A percentile compares a stretch with the other conserved stretches of the same genome.
These are phyloP conservation scores for Nissolia schottii DNA, from an alignment of 306 rosid species.

Conservation along the genomic window DNA sequence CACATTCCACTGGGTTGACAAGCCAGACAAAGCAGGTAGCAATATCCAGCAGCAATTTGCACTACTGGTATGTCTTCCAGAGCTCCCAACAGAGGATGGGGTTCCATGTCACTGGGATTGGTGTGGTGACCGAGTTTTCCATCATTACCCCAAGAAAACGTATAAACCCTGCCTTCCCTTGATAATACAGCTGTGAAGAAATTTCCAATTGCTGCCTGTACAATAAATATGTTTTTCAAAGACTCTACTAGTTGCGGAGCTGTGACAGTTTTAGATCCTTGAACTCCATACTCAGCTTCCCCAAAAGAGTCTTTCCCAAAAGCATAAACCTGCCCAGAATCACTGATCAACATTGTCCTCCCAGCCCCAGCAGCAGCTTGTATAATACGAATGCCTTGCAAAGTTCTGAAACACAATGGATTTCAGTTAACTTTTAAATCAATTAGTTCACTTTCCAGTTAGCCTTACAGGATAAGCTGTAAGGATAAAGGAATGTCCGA, in stretches of 20 bases:
- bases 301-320: constrained; percentile 90
- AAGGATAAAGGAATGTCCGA: constrained; percentile 17
- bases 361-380: constrained; percentile 93
- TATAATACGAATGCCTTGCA: constrained; percentile 83
- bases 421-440: constrained; percentile 42
- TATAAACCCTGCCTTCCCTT: constrained; percentile 88
- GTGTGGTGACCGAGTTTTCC: constrained; percentile 82
- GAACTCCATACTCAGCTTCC: constrained; percentile 67
- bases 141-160: constrained; percentile 90
- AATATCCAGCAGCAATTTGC: constrained; percentile 96
- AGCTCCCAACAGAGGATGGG: constrained; percentile 75
- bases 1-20: constrained; percentile 92
- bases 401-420: constrained; percentile 67
- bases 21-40: constrained; percentile 93
- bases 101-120: constrained; percentile 67
- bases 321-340: constrained; percentile 77
- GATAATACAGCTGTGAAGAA: constrained; percentile 91
- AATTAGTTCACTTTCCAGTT: constrained; percentile 35
- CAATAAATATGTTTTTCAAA: constrained; percentile 76
- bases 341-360: constrained; percentile 91
- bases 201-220: constrained; percentile 95
- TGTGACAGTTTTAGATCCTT: constrained; percentile 49
- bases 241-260: constrained; percentile 78
- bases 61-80: constrained; percentile 85
- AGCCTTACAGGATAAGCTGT: constrained; percentile 20